Percentiles rank a stretch among this genome's conserved stretches.
Evolutionary conservation across 495 filamentous ascomycete genomes (phyloP).

Genomic region (Lophiostoma macrostomum): DNA sequence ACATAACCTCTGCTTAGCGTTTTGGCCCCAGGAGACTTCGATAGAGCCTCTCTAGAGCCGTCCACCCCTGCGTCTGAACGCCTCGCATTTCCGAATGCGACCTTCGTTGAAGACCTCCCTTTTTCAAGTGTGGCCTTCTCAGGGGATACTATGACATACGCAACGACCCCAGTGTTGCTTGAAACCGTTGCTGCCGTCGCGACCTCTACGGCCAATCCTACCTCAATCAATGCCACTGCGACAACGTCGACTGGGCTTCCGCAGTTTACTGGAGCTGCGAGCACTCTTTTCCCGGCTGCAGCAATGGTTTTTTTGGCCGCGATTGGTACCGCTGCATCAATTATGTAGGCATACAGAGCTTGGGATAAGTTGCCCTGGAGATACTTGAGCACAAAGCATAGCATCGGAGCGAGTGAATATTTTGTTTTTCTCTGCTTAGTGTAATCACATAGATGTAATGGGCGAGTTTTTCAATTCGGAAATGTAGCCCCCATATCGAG

Average conservation of each 20-base stretch:
- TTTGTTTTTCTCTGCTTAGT: no score
- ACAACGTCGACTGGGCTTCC: neutral
- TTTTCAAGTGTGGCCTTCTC: slow-evolving; percentile 9
- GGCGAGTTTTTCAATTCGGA: no score
- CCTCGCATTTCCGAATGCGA: slow-evolving; percentile 12
- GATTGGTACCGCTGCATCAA: no score
- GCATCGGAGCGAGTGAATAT: no score
- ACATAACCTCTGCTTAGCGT: slow-evolving; percentile 2
- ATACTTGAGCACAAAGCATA: no score
- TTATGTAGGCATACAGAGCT: no score
- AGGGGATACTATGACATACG: slow-evolving; percentile 6
- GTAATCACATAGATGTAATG: no score
- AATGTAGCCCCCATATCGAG: no score
- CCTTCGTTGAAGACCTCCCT: neutral
- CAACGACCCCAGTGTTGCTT: slow-evolving; percentile 12
- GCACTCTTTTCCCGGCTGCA: no score
- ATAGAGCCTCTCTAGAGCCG: slow-evolving; percentile 5
- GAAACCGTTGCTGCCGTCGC: slow-evolving; percentile 12
- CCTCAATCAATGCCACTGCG: neutral
- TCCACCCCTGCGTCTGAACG: neutral
- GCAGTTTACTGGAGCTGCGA: neutral
- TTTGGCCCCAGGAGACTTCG: slow-evolving; percentile 1
- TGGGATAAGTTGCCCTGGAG: no score
- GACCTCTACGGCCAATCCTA: neutral
- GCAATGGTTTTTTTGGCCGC: no score